Percentiles rank a stretch among this genome's conserved stretches.
phyloP scores from a whole-genome alignment of 2,329 filamentous ascomycete genomes.

The Pseudonectria foliicola region DNA sequence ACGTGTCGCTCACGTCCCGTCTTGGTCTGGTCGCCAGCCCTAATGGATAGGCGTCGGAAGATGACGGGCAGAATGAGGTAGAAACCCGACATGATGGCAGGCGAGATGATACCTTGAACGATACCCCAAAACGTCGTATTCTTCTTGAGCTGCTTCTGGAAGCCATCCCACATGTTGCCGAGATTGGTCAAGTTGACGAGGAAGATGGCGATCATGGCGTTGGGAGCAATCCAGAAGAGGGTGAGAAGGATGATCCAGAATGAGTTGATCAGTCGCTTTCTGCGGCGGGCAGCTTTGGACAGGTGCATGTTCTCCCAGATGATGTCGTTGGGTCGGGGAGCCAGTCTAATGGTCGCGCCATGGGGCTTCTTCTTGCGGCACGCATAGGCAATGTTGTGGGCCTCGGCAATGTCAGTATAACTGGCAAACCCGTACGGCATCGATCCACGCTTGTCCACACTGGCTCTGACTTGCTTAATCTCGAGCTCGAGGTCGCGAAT shows the following conservation, averaged over 20 bases:
- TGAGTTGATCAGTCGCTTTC: conserved; percentile 70
- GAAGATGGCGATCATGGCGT: conserved; percentile 91
- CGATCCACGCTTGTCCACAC: conserved; percentile 79
- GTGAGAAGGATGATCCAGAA: conserved; percentile 80
- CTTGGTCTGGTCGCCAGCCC: conserved; percentile 84
- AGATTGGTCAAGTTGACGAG: conserved; percentile 79
- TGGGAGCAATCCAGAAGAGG: conserved; percentile 80
- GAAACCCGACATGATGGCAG: conserved; percentile 77
- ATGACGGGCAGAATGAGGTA: conserved; percentile 85
- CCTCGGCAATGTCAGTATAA: conserved; percentile 80
- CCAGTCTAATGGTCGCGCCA: conserved; percentile 69
- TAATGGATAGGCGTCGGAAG: conserved; percentile 79
- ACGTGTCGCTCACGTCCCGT: conserved; percentile 89
- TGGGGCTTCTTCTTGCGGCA: conserved; percentile 74
- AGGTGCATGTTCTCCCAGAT: conserved; percentile 93
- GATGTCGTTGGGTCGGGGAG: conserved; percentile 81
- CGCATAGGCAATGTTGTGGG: conserved; percentile 79
- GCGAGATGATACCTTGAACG: conserved; percentile 85
- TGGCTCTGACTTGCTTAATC: conserved; percentile 74
- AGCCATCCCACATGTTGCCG: conserved; percentile 70
- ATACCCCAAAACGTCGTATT: conserved; percentile 71
- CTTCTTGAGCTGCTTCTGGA: conserved; percentile 54
- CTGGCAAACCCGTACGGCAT: conserved; percentile 93
- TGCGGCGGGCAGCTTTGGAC: conserved; percentile 58
- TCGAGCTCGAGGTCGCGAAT: conserved; percentile 77